These are phyloP conservation scores for Alternaria viburni DNA, from an alignment of 2,329 filamentous ascomycete genomes.

Conservation along the genomic window DNA sequence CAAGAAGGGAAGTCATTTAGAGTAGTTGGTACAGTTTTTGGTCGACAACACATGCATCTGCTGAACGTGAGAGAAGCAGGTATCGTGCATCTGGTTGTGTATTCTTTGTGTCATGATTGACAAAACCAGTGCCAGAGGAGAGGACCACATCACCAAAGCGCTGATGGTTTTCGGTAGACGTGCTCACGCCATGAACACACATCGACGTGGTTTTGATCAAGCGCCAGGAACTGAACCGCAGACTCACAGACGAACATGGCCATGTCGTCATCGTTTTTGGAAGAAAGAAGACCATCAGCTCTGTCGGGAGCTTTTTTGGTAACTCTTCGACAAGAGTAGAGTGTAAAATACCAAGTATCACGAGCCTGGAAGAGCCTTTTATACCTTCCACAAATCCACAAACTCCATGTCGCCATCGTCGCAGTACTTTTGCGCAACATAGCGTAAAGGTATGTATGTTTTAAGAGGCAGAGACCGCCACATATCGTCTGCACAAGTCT, in stretches of 20 bases:
- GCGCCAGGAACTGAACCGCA: not conserved
- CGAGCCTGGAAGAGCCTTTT: too few relatives aligned
- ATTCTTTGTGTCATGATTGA: not conserved
- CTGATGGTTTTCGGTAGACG: not conserved
- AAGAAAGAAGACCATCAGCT: not conserved
- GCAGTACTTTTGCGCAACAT: too few relatives aligned
- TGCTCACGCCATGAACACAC: not conserved
- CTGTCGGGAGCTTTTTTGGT: too few relatives aligned
- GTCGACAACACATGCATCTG: not conserved
- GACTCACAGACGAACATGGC: not conserved
- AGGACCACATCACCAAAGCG: not conserved
- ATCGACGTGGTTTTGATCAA: not conserved
- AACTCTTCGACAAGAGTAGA: too few relatives aligned
- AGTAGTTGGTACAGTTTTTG: too few relatives aligned
- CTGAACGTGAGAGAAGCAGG: not conserved
- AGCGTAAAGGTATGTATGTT: too few relatives aligned
- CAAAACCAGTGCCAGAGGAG: not conserved
- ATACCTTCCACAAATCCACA: too few relatives aligned
- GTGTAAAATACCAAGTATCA: too few relatives aligned
- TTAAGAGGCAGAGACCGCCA: not conserved
- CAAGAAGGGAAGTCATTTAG: not conserved
- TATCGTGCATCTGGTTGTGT: not conserved
- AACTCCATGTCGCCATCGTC: too few relatives aligned
- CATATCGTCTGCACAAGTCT: rapidly evolving
- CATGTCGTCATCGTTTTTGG: not conserved